Evolutionary conservation across 805 yeast genomes (phyloP), one percentile per base, ranked within the genome.

Genomic region (Nakazawaea peltata): DNA sequence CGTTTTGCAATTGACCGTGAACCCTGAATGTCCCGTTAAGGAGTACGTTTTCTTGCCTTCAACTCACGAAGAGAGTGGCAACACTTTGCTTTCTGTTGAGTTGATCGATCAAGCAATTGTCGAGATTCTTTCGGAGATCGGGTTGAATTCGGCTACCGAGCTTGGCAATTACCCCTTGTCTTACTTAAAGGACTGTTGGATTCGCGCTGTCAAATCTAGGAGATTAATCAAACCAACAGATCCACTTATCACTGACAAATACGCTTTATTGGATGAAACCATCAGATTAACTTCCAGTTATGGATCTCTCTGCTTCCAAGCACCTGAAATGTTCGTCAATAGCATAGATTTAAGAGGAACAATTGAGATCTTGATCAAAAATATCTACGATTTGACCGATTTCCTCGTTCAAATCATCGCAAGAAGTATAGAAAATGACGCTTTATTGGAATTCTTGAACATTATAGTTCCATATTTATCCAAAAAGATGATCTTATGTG

Each of bases 261-360:
- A 60, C 2, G 48, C 46, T 5, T 39, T 74, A 5, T 54, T 76
- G 33, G 62, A 67, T 37, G 75, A 74, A 39, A 57, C 72, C 17
- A 65, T 71, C 30, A 53, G 70, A 28, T 58, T 71, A 28, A 50
- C 72, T 12, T 58, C 76, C 11, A 75, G 81, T 18, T 83, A 77
- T 54, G 86, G 84, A 0, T 59, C 78, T 19, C 77, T 82, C 16
- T 56, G 78, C 16, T 77, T 82, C 49, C 85, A 78, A 53, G 70
- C 77, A 3, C 79, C 82, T 8, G 88, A 79, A 37, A 71, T 73
- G 71, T 69, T 71, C 38, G 39, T 62, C 26, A 61, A 66, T 42
- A 57, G 59, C 41, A 61, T 66, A 16, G 33, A 46, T 31, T 42
- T 68, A 14, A 51, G 54, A 23, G 43, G 47, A 1, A 41, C 51